Evolutionary conservation across 305 asterid species (phyloP), one percentile per base, ranked within the genome.

Genomic region (Fraxinus baroniana): DNA sequence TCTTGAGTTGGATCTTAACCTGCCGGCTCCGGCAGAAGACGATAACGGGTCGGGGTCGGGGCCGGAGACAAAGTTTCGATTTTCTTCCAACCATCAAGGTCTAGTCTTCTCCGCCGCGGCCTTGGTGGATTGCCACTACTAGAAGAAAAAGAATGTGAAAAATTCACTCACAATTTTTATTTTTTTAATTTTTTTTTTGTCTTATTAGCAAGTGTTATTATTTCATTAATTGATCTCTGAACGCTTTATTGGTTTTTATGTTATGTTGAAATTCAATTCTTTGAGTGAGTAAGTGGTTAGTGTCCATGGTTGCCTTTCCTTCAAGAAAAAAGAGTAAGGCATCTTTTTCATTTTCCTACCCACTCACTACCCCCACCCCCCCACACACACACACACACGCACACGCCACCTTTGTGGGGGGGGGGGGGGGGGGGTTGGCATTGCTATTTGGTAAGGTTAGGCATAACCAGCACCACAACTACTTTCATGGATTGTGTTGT

Each of bases 51-150:
- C 20, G 7, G 92, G 60, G 18, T 55, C 26, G 28, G 68, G 68
- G 18, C 37, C 74, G 37, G 92, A 88, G 5, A 60, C 85, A 71
- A 26, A 26, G 74, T 68, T 68, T 28, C 18, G 37, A 4, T 68
- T 68, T 13, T 68, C 74, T 68, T 13, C 74, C 74, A 68, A 68
- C 74, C 74, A 83, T 83, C 90, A 85, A 86, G 74, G 79, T 32
- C 87, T 88, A 10, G 90, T 91, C 57, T 90, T 87, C 84, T 84
- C 94, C 81, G 86, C 94, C 46, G 90, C 92, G 28, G 84, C 95
- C 84, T 87, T 89, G 90, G 97, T 93, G 87, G 96, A 89, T 85
- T 92, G 97, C 85, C 94, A 91, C 86, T 91, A 90, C 90, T 94
- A 77, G 85, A 74, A 22, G 24, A 74, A 36, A 36, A 35, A 76